Base-by-base conservation (phyloP, 208 protist species). In the Crithidia bombi region DNA sequence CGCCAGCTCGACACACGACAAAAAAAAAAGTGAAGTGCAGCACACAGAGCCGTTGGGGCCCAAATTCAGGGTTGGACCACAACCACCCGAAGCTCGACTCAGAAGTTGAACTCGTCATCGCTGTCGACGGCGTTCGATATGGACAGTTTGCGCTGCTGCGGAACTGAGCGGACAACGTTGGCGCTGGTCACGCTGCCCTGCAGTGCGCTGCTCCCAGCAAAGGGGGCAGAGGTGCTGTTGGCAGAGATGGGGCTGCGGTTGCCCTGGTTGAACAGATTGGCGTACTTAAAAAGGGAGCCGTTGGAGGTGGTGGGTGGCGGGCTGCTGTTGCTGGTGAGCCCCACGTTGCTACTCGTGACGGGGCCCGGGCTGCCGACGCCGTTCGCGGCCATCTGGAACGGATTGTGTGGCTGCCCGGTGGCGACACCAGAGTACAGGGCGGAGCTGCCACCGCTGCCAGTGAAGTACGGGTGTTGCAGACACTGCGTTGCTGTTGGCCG, bases 381-480 rank as follows among this genome's bases (percentile, higher is more conserved):
- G 65, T 68, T 81, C 54, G 75, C 63, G 33, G 81, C 78, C 71
- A 85, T 84, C 61, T 94, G 83, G 75, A 96, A 96, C 19, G 92
- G 92, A 62, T 96, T 96, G 80, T 96, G 92, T 17, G 89, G 89
- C 69, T 96, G 89, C 0, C 92, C 92, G 14, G 92, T 93, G 67
- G 72, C 78, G 69, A 96, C 76, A 58, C 92, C 92, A 11, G 84
- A 81, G 69, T 90, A 96, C 10, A 95, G 76, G 6, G 83, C 89
- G 15, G 82, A 91, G 52, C 73, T 86, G 28, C 85, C 82, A 10
- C 75, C 82, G 26, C 77, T 69, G 36, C 82, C 88, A 21, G 90
- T 96, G 68, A 99, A 99, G 78, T 96, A 99, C 5, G 91, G 82
- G 76, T 99, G 97, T 79, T 98, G 87, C 14, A 99, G 75, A 49